Evolutionary conservation across 2,329 filamentous ascomycete genomes (phyloP), one percentile per base, ranked within the genome.

Genomic region (Geosmithia flava): DNA sequence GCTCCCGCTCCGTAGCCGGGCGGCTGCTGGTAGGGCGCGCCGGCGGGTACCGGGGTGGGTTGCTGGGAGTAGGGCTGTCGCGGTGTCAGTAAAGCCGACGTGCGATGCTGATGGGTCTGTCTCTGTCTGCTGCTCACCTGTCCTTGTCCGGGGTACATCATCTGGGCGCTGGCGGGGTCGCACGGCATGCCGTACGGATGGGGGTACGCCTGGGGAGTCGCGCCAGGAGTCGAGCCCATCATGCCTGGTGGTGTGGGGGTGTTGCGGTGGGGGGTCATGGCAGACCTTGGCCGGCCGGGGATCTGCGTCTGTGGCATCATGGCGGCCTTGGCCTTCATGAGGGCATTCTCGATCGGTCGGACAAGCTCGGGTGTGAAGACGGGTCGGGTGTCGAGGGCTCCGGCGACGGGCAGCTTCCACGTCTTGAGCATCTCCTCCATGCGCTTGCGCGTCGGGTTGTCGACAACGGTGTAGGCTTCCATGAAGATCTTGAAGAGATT

Each of bases 341-440:
- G 73, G 46, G 91, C 90, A 65, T 88, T 95, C 65, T 98, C 93
- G 55, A 98, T 97, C 42, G 87, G 87, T 47, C 85, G 80, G 42
- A 91, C 94, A 50, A 90, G 80, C 49, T 97, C 89, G 40, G 81
- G 76, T 27, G 88, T 80, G 61, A 98, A 98, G 47, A 98, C 91
- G 7, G 93, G 90, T 52, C 87, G 80, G n/a, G 83, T 83, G 58
- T 95, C 91, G 62, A 95, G 80, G 15, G 93, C 95, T 45, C 91
- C 93, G 2, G 91, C 89, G 15, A 97, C 89, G 2, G 93, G 87
- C 59, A 95, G 87, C 66, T 96, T 97, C 93, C 93, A 98, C 1
- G 93, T 98, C 66, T 87, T 89, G 56, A 98, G 74, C 84, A 98
- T 91, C 65, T 94, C 90, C 62, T 97, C 93, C 78, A 98, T 86